Evolutionary conservation across 2,329 filamentous ascomycete species (phyloP), one percentile per base, ranked within the genome.

Genomic region (Ambrosiella cleistominuta): DNA sequence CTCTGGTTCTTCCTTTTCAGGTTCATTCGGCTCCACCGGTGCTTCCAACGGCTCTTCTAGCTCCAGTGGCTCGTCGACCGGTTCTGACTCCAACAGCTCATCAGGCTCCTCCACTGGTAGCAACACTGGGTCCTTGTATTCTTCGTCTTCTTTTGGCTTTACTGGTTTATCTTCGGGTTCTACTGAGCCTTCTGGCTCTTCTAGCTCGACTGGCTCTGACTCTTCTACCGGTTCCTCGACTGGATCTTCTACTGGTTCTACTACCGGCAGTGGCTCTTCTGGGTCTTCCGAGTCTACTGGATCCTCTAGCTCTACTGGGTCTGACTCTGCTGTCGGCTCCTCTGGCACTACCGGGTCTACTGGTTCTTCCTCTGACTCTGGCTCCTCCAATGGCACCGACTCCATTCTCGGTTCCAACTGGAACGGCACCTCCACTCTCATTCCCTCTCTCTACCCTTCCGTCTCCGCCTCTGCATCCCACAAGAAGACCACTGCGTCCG

Each of bases 81-180:
- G 51, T 36, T 51, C 37, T 45, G 37, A 15, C 27, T 40, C 56
- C 17, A 38, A 9, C 36, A 51, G 36, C 19, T 17, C 49, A 2
- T 40, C 37, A n/a, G 19, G 12, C 27, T 50, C 44, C 44, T 27
- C 36, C 45, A 13, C 40, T 45, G 47, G 27, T 45, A 40, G 7
- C 36, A 68, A 87, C 96, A 27, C 49, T 27, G 27, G 13, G 15
- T 15, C 72, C 96, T 91, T 74, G 88, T 86, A 59, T 72, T 78
- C 59, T 72, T 78, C 57, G 83, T 84, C 70, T 78, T 88, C 40
- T 74, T 78, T 12, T 65, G 79, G 68, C 95, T 95, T 78, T 88
- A 89, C n/a, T 86, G 77, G 63, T 86, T 96, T 66, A 80, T 88
- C 66, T 94, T 86, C 54, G 82, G 79, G 62, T 81, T 88, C 64